Percentiles rank a stretch among this genome's conserved stretches.
Evolutionary conservation across 2,329 filamentous ascomycete genomes (phyloP).

Genomic region (Cladophialophora immunda): DNA sequence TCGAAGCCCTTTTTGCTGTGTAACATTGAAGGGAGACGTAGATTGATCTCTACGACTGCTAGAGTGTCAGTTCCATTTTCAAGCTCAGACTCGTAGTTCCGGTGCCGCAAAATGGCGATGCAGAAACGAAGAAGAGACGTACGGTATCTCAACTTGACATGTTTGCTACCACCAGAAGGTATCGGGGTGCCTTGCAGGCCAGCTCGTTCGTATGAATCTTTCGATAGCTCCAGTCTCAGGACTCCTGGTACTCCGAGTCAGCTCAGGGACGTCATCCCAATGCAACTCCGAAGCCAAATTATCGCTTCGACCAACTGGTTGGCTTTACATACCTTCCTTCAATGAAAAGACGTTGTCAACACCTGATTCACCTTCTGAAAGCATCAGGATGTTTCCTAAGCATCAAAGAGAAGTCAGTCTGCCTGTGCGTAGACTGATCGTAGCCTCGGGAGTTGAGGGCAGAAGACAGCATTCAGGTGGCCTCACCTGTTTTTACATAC

Average conservation of each 20-base stretch:
- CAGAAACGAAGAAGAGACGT: slow-evolving; percentile 38
- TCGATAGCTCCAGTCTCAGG: slow-evolving; percentile 79
- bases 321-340: slow-evolving; percentile 64
- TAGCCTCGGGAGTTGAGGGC: background rate
- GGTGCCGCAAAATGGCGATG: background rate
- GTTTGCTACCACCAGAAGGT: slow-evolving; percentile 64
- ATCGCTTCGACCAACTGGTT: background rate
- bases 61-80: background rate
- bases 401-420: background rate
- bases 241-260: slow-evolving; percentile 60
- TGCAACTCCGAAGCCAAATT: slow-evolving; percentile 2
- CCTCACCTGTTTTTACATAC: slow-evolving; percentile 79
- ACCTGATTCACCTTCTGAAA: slow-evolving; percentile 77
- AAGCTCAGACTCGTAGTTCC: background rate
- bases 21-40: slow-evolving; percentile 78
- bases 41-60: slow-evolving; percentile 77
- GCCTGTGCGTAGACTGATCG: background rate
- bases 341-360: slow-evolving; percentile 78
- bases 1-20: slow-evolving; percentile 86
- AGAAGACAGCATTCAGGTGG: background rate
- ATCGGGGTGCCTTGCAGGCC: slow-evolving; percentile 78
- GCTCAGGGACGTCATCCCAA: background rate
- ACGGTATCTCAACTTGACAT: slow-evolving; percentile 79
- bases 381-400: slow-evolving; percentile 79
- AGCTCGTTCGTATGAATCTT: slow-evolving; percentile 80